Percentiles rank a stretch among this genome's conserved stretches.
These are phyloP conservation scores for Paradendryphiella salina DNA, from an alignment of 2,329 filamentous ascomycete genomes.

Conservation along the genomic window DNA sequence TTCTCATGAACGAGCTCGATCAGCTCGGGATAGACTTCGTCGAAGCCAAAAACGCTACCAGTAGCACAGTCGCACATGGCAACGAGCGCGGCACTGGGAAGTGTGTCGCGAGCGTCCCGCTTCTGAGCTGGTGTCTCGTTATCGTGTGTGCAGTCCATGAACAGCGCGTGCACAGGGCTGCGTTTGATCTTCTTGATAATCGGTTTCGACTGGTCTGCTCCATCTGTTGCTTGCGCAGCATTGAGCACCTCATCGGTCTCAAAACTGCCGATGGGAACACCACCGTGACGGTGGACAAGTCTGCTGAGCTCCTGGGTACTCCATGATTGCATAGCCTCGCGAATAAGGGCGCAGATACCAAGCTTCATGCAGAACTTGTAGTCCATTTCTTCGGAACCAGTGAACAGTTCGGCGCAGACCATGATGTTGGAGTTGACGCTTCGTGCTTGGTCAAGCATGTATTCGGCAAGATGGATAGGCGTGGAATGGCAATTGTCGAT, in stretches of 20 bases:
- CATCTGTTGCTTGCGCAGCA: conserved; percentile 53
- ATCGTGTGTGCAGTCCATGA: conserved; percentile 99
- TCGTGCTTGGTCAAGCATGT: conserved; percentile 92
- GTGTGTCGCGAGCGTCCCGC: conserved; percentile 87
- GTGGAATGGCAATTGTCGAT: conserved; percentile 99
- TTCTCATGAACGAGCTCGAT: conserved; percentile 93
- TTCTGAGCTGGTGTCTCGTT: conserved; percentile 97
- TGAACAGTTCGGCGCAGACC: conserved; percentile 93
- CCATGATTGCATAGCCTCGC: conserved; percentile 99
- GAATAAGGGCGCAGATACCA: conserved; percentile 86
- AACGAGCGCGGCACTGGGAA: conserved; percentile 91
- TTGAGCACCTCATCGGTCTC: conserved; percentile 84
- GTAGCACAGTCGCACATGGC: conserved; percentile 94
- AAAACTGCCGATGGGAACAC: conserved; percentile 93
- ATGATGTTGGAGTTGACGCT: conserved; percentile 84
- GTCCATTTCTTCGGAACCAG: conserved; percentile 92
- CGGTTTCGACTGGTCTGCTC: conserved; percentile 21
- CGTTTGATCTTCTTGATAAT: conserved; percentile 80
- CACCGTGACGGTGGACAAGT: conserved; percentile 89
- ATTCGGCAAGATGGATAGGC: conserved; percentile 89
- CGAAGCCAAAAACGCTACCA: conserved; percentile 96
- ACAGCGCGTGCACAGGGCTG: conserved; percentile 87
- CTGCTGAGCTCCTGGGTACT: conserved; percentile 89
- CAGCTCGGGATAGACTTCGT: conserved; percentile 90
- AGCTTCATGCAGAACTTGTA: conserved; percentile 94